Evolutionary conservation across 352 stramenopile species (phyloP), one percentile per base, ranked within the genome.

Genomic region (Phytophthora quininea): DNA sequence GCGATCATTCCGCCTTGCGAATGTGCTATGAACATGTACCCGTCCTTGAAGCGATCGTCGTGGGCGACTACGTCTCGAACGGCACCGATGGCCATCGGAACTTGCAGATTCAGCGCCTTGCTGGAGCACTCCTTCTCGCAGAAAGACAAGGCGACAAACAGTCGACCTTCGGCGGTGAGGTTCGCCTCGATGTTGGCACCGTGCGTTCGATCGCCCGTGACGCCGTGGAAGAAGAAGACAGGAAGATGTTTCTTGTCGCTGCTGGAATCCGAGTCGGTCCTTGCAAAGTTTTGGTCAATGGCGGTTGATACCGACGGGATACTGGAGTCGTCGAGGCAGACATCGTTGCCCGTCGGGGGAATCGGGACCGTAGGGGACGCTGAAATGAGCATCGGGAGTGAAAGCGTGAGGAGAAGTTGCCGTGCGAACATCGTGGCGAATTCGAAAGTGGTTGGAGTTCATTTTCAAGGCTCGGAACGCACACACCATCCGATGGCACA

Each of bases 1-100:
- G 72, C 66, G 8, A 86, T 49, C 3, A 69, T 12, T 0, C 55
- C 71, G 30, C 77, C 77, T 19, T 79, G 67, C 11, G 77, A 86
- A 49, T 81, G 66, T 0, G 35, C 66, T 19, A 86, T 67, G 35
- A 86, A 65, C 7, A 74, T 27, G 66, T 83, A 86, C 35, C 74
- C 77, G 10, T 65, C 24, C 12, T 52, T 33, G 19, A 54, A 42
- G 0, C 46, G 8, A 33, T 71, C 52, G 40, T 64, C 55, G 29
- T 48, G 50, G n/a, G 14, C n/a, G 0, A 57, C 30, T n/a, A 74
- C 65, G 2, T 11, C 15, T 4, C 61, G 67, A 48, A 85, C 73
- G 64, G 74, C 62, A 9, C 38, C 32, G 45, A 82, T 77, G 11
- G 65, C 76, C 8, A 71, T 32, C 5, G 43, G 40, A 1, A 82